Base-by-base conservation (phyloP, 192 early-diverging fungal species). In the Chytriomyces sp. region DNA sequence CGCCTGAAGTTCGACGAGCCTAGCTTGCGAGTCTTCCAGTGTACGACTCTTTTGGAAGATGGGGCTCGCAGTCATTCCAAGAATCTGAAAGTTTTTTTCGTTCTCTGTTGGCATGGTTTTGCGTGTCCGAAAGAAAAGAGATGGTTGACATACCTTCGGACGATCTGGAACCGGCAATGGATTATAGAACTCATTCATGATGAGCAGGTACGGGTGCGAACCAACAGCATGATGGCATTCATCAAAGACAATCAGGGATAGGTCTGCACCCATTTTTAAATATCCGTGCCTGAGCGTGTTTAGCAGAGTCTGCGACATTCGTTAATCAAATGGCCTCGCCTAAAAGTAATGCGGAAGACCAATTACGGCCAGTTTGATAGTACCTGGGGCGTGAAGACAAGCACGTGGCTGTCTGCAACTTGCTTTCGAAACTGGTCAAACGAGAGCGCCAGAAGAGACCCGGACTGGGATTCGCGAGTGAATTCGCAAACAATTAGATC, bases 21-120 rank as follows among this genome's bases (percentile, higher is more conserved):
- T 26, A 5, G 35, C 16, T 7, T 75, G 10, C 10, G 80, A 76
- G 7, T 65, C 83, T 7, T 65, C 65, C 35, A 81, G 72, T 7
- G 84, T 79, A 5, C n/a, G 44, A 4, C 68, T 67, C 50, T 67
- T 53, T 70, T 81, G 81, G 43, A 88, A 81, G 43, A 93, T 88
- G 5, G 96, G 95, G 24, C 94, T 96, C 0, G 97, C 95, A 0
- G 95, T 96, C 93, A 97, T 95, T 0, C 94, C 93, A 82, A 98
- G 95, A 0, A 98, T 85, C 67, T 91, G 92, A 35, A 35, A 35
- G 35, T 35, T 8, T 96, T 89, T 81, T 89, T 50, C 43, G 8
- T 82, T 67, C 6, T 64, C 64, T 0, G 70, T 73, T 0, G 84
- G 81, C 13, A 86, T 82, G 13, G 82, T 78, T 35, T 35, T 35